Percentiles rank a stretch among this genome's conserved stretches.
These are phyloP conservation scores for Alternaria viburni DNA, from an alignment of 2,329 filamentous ascomycete species.

Conservation along the genomic window DNA sequence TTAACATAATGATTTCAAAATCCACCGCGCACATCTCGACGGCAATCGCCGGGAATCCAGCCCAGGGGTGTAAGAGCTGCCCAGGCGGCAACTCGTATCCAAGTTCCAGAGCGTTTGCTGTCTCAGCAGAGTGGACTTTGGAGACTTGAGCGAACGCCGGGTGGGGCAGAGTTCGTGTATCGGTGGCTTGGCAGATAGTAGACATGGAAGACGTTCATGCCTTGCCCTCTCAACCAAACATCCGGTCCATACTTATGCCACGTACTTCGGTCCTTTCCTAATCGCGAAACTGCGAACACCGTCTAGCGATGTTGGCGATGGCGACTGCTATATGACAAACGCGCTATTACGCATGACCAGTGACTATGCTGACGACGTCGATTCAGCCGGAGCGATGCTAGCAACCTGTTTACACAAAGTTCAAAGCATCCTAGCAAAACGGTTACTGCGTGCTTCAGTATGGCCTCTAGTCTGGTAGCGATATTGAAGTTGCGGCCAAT, in stretches of 20 bases:
- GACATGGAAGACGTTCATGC: constrained; percentile 1
- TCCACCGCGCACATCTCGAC: neutral
- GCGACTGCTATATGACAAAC: constrained; percentile 2
- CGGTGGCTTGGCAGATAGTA: constrained; percentile 1
- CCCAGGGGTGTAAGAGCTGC: neutral
- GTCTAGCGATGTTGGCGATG: neutral
- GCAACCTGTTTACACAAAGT: neutral
- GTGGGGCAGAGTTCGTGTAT: neutral
- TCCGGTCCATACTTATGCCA: neutral
- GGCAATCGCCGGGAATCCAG: neutral
- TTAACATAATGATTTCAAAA: neutral
- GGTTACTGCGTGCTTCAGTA: neutral
- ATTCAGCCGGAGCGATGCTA: neutral
- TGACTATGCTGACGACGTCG: neutral
- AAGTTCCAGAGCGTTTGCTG: neutral
- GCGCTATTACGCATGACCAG: neutral
- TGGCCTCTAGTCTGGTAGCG: neutral
- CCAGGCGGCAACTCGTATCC: neutral
- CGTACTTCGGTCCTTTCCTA: neutral
- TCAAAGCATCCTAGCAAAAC: neutral
- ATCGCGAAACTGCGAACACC: neutral
- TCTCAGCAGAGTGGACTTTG: neutral
- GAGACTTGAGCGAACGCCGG: neutral
- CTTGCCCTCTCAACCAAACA: neutral
- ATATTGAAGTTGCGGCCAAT: constrained; percentile 16